These are phyloP conservation scores for Amoebophrya sp. DNA, from an alignment of 169 alveolate genomes.

Conservation along the genomic window DNA sequence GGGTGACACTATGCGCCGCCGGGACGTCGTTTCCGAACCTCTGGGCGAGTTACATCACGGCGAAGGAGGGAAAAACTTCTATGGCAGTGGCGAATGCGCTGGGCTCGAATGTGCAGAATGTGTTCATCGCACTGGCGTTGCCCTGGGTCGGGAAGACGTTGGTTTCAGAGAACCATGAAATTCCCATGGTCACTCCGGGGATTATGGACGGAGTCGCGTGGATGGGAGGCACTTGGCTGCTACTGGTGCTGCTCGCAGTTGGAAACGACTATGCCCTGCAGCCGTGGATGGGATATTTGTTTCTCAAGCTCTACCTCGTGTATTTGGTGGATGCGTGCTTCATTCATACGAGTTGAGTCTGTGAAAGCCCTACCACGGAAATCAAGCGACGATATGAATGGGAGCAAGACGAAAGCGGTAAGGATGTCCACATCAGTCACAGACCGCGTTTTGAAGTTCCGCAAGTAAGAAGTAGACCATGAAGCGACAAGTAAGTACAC, in stretches of 20 bases:
- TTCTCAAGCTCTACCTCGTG: not conserved
- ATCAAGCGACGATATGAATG: no score
- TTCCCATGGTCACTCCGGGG: conserved; percentile 18
- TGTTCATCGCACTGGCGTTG: conserved; percentile 32
- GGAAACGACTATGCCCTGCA: not conserved
- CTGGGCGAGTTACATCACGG: conserved; percentile 25
- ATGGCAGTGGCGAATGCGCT: conserved; percentile 37
- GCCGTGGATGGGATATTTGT: not conserved
- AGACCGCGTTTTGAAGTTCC: no score
- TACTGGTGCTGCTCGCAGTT: conserved; percentile 18
- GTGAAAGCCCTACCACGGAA: no score
- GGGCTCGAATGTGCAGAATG: conserved; percentile 37
- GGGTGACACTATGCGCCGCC: conserved; percentile 35
- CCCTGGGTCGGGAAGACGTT: conserved; percentile 29
- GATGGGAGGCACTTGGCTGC: conserved; percentile 26
- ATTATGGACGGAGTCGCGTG: conserved; percentile 17
- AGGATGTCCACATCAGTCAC: no score
- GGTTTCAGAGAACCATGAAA: not conserved
- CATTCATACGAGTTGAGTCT: no score
- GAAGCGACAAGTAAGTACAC: no score
- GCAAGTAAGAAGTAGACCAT: no score
- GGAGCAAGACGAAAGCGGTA: no score
- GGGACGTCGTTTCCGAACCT: conserved; percentile 37
- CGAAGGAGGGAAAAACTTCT: conserved; percentile 22
- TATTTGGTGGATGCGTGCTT: not conserved